Evolutionary conservation across 257 asterid genomes (phyloP), one percentile per base, ranked within the genome.

Genomic region (Capsicum baccatum): DNA sequence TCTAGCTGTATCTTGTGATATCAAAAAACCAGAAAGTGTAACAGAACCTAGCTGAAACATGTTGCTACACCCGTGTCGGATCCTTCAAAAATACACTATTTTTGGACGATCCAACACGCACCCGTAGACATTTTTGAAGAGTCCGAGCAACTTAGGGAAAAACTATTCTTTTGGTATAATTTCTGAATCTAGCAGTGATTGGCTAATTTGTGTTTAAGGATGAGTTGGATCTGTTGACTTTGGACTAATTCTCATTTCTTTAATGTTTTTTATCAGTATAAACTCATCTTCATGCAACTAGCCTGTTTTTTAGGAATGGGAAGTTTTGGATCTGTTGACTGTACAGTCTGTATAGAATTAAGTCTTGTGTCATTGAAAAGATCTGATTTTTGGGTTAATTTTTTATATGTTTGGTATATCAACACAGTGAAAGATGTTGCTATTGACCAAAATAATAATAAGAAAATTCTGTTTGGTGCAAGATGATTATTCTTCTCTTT

Each of bases 141-240:
- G 33, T 26, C 33, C 33, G 33, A 26, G 33, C 33, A 1, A 26
- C 33, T 26, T 26, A 26, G 33, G 33, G 2, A 26, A 26, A 55
- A 68, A 83, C 69, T 54, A 64, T 54, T 81, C 63, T 58, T 39
- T 44, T 14, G 66, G 83, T 63, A 85, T 81, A 52, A 63, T 81
- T 48, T 63, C 33, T 52, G 63, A 48, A 81, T 44, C 55, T 68
- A 70, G 71, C 56, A 35, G 56, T 66, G 37, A 52, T 67, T 82
- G 37, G 42, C 26, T 50, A 14, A 79, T 35, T 79, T 56, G 67
- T 13, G 54, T 54, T 66, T 66, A 52, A 82, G 85, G 60, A 52
- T 50, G 59, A 83, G 76, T 66, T 85, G 74, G 84, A 80, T 82
- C 69, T 68, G 76, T 79, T 83, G 54, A 83, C 64, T 70, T 66